Base-by-base conservation (phyloP, 2,329 filamentous ascomycete genomes). In the Claviceps arundinis region DNA sequence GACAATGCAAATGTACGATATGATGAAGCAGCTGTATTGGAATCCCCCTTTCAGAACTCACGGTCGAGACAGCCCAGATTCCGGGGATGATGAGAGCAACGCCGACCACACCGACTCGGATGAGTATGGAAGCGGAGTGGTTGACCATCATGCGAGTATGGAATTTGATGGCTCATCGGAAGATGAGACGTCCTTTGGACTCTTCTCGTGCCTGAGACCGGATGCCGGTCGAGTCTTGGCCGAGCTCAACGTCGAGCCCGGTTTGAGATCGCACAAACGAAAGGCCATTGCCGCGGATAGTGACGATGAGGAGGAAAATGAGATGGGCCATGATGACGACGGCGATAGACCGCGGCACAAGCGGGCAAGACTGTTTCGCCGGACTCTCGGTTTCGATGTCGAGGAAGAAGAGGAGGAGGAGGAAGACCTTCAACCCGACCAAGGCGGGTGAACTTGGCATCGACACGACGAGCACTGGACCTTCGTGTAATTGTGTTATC, bases 261-360 rank as follows among this genome's bases (percentile, higher is more conserved):
- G 3, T 30, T 8, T 14, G 44, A 53, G 62, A 7, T 55, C 58
- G 8, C 56, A 56, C 5, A 68, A 66, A 44, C 61, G 64, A 1
- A 50, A 62, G 56, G 3, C 57, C 63, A 2, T 38, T 19, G 58
- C 67, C 0, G 52, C 57, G 0, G 67, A 67, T n/a, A 66, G 64
- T 24, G 19, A 48, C 1, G 47, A 41, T 50, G 22, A 48, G 0
- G 66, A 68, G 0, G 58, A 50, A 0, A 42, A 38, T 51, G 37
- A 41, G 0, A 65, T 66, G 8, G 64, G 65, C 5, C 61, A 63
- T 16, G 59, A 61, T 0, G 59, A 59, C 0, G 57, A 50, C 2
- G 50, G 26, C 8, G 8, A 4, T 30, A 30, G 26, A 52, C 3
- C 37, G 14, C 50, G 17, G 3, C 24, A 30, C 9, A 52, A 52